A percentile compares a stretch with the other conserved stretches of the same genome.
These are phyloP conservation scores for Sporothrix euskadiensis DNA, from an alignment of 2,329 filamentous ascomycete genomes.

Conservation along the genomic window DNA sequence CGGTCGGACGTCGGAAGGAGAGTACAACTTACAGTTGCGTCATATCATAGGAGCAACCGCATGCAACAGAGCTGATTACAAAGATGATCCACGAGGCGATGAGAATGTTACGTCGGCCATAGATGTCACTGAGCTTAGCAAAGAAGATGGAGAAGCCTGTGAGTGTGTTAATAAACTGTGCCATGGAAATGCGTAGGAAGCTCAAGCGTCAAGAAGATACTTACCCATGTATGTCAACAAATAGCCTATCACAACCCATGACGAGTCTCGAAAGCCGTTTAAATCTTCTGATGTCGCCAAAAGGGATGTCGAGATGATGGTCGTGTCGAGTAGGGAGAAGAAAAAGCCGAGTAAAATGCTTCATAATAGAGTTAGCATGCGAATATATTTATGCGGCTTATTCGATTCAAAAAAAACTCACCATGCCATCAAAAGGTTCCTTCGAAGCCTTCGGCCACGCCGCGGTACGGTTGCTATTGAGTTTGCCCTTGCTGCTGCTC, in stretches of 20 bases:
- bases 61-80: conserved; percentile 45
- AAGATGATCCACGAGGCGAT: conserved; percentile 43
- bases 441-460: conserved; percentile 18
- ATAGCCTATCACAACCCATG: conserved; percentile 35
- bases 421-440: conserved; percentile 31
- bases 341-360: conserved; percentile 34
- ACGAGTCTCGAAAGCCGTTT: conserved; percentile 32
- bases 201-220: background rate
- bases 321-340: conserved; percentile 35
- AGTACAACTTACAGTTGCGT: conserved; percentile 34
- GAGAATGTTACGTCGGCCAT: conserved; percentile 44
- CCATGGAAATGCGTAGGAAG: background rate
- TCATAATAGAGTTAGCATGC: background rate
- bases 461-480: background rate
- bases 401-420: background rate
- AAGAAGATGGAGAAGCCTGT: conserved; percentile 35
- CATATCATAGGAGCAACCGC: conserved; percentile 42
- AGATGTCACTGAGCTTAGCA: conserved; percentile 44
- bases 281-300: conserved; percentile 33
- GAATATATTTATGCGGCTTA: background rate
- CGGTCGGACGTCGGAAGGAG: background rate
- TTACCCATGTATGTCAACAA: conserved; percentile 35
- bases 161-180: background rate
- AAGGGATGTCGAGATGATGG: conserved; percentile 35
- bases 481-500: background rate